A percentile compares a stretch with the other conserved stretches of the same genome.
phyloP scores from a whole-genome alignment of 2,329 filamentous ascomycete species.

The Scedosporium boydii region DNA sequence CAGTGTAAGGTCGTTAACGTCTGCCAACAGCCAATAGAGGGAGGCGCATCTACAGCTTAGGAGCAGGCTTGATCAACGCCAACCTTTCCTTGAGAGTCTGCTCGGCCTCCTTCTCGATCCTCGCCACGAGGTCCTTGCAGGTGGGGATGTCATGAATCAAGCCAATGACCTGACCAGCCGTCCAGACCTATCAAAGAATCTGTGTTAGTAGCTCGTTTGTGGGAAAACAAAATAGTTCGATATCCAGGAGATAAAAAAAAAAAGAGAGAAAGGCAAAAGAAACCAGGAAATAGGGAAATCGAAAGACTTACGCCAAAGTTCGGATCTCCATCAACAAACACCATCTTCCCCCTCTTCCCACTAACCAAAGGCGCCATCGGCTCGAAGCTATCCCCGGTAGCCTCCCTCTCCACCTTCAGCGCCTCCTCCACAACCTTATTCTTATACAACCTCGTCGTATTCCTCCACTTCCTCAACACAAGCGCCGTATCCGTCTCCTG shows the following conservation, averaged over 20 bases:
- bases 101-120: slow-evolving; percentile 71
- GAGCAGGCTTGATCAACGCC: slow-evolving; percentile 41
- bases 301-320: slow-evolving; percentile 67
- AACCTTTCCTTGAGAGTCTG: slow-evolving; percentile 52
- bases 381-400: slow-evolving; percentile 74
- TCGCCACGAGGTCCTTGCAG: slow-evolving; percentile 56
- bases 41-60: slow-evolving; percentile 41
- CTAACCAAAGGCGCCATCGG: slow-evolving; percentile 83
- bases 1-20: background rate
- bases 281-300: background rate
- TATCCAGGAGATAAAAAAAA: no score
- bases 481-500: slow-evolving; percentile 87
- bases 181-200: slow-evolving; percentile 64
- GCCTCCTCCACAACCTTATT: slow-evolving; percentile 83
- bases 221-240: background rate
- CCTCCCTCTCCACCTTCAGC: slow-evolving; percentile 73
- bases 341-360: slow-evolving; percentile 81
- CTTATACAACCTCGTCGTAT: slow-evolving; percentile 78
- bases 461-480: slow-evolving; percentile 82
- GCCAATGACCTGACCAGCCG: slow-evolving; percentile 89
- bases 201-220: slow-evolving; percentile 10
- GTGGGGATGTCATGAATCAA: slow-evolving; percentile 77
- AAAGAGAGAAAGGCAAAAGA: slow-evolving; percentile 8
- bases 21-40: background rate
- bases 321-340: slow-evolving; percentile 85